A percentile compares a stretch with the other conserved stretches of the same genome.
These are phyloP conservation scores for Pseudogymnoascus sp. DNA, from an alignment of 2,329 filamentous ascomycete species.

Conservation along the genomic window DNA sequence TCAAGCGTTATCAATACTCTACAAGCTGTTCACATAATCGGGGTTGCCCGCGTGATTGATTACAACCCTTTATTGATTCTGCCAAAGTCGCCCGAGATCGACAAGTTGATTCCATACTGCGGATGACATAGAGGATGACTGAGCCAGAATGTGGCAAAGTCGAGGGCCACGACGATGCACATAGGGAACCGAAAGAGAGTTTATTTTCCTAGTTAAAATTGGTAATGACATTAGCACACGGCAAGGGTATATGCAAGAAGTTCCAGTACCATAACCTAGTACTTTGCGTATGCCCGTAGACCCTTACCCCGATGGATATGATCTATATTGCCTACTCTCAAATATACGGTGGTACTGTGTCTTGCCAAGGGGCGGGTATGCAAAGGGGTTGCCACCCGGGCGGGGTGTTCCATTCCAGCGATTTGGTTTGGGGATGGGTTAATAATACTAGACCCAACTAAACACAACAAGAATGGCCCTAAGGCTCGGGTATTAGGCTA, in stretches of 20 bases:
- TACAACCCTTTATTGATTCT: neutral
- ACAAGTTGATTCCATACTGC: neutral
- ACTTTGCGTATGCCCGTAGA: neutral
- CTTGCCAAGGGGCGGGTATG: neutral
- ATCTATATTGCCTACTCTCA: neutral
- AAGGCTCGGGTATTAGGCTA: neutral
- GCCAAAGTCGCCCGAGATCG: neutral
- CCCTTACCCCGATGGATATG: neutral
- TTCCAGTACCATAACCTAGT: neutral
- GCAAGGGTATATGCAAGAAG: neutral
- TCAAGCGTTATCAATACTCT: neutral
- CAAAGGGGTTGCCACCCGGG: neutral
- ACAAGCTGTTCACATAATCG: neutral
- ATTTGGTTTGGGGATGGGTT: neutral
- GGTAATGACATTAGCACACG: too few relatives aligned
- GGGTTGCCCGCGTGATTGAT: neutral
- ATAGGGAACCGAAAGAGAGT: neutral
- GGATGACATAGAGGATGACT: too few relatives aligned
- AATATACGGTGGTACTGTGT: neutral
- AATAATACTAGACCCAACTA: neutral
- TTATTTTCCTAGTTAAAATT: neutral
- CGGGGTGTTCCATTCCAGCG: neutral
- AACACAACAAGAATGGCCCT: neutral
- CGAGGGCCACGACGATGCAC: neutral
- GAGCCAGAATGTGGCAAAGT: neutral